Conservation (phyloP, 2,329 filamentous ascomycete genomes). For the Clonostachys solani region DNA sequence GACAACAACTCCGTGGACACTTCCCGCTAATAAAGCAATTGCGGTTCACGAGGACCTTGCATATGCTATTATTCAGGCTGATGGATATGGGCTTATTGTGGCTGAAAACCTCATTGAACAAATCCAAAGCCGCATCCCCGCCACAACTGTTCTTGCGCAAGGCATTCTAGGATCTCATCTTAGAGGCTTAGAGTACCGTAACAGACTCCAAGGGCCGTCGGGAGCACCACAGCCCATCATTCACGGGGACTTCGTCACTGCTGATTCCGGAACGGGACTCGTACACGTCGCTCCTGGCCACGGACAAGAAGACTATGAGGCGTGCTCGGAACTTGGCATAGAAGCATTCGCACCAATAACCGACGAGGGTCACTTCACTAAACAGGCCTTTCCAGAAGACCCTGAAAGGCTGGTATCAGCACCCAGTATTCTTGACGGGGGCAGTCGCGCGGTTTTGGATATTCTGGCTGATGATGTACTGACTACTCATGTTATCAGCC, state of each 20-base stretch:
- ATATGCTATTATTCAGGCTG: slow-evolving; percentile 64
- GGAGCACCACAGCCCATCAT: slow-evolving; percentile 65
- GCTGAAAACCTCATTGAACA: slow-evolving; percentile 66
- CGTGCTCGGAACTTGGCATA: slow-evolving; percentile 68
- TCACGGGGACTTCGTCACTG: slow-evolving; percentile 83
- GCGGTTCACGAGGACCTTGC: slow-evolving; percentile 71
- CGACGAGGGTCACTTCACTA: slow-evolving; percentile 75
- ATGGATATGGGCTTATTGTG: slow-evolving; percentile 60
- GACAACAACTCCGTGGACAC: slow-evolving; percentile 98
- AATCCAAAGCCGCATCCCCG: slow-evolving; percentile 43
- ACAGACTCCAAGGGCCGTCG: slow-evolving; percentile 59
- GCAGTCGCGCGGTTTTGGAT: slow-evolving; percentile 64
- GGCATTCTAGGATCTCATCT: slow-evolving; percentile 63
- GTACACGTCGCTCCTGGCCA: slow-evolving; percentile 94
- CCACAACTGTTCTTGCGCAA: slow-evolving; percentile 47
- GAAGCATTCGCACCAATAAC: slow-evolving; percentile 79
- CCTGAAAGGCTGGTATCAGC: slow-evolving; percentile 62
- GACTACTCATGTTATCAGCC: slow-evolving; percentile 65
- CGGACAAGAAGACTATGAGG: slow-evolving; percentile 92
- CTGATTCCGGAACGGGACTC: slow-evolving; percentile 87
- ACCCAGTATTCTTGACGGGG: slow-evolving; percentile 66
- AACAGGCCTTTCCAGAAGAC: slow-evolving; percentile 69
- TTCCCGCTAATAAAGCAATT: slow-evolving; percentile 89
- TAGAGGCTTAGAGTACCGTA: slow-evolving; percentile 61
- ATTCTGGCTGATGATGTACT: slow-evolving; percentile 65